Conservation (phyloP, 805 yeast genomes). For the Grigorovia yakushimaensis region DNA sequence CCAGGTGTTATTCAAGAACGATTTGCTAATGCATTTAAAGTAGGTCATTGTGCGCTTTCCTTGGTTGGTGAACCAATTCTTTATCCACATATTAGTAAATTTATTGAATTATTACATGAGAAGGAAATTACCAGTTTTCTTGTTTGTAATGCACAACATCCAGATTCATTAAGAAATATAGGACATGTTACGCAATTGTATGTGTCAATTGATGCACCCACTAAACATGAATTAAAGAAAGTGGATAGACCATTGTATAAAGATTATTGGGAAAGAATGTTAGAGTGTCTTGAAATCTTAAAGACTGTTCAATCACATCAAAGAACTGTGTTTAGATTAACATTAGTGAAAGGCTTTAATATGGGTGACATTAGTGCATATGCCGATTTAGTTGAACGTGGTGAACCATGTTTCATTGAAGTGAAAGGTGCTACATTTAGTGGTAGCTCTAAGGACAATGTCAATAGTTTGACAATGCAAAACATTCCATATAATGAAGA, state of each 20-base stretch:
- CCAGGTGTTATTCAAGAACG: slow-evolving; percentile 89
- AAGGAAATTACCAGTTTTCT: slow-evolving; percentile 75
- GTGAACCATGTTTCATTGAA: slow-evolving; percentile 79
- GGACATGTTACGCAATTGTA: slow-evolving; percentile 80
- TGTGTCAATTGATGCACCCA: slow-evolving; percentile 92
- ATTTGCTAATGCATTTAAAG: slow-evolving; percentile 83
- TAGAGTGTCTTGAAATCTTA: slow-evolving; percentile 70
- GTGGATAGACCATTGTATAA: slow-evolving; percentile 84
- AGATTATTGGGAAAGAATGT: slow-evolving; percentile 87
- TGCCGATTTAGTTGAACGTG: slow-evolving; percentile 78
- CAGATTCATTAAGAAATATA: slow-evolving; percentile 62
- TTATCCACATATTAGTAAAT: slow-evolving; percentile 83
- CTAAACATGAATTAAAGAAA: slow-evolving; percentile 64
- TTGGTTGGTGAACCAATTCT: slow-evolving; percentile 92
- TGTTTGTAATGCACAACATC: slow-evolving; percentile 95
- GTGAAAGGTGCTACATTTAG: slow-evolving; percentile 94
- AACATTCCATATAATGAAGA: slow-evolving; percentile 92
- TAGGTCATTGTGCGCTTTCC: slow-evolving; percentile 85
- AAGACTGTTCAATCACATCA: slow-evolving; percentile 67
- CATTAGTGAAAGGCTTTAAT: slow-evolving; percentile 87
- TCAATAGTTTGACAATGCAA: slow-evolving; percentile 88
- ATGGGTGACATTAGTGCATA: slow-evolving; percentile 72
- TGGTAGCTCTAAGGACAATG: slow-evolving; percentile 76
- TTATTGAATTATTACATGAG: slow-evolving; percentile 70
- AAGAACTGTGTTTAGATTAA: slow-evolving; percentile 83